Evolutionary conservation across 164 flowering plant genomes (phyloP).

Genomic region (Cinnamomum chago): DNA sequence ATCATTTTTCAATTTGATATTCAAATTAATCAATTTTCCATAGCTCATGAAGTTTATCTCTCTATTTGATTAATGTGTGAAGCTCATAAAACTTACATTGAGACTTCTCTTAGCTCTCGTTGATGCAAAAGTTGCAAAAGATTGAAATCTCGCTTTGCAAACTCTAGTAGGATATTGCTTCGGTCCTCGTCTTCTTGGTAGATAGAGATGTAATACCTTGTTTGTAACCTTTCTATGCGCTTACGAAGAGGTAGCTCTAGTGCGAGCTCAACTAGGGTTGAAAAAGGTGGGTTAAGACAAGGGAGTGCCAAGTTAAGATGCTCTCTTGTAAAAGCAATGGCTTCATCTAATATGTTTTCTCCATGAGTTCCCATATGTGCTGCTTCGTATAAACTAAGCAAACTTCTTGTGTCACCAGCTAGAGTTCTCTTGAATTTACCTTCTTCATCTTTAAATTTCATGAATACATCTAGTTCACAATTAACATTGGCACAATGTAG

Average conservation of each 20-base stretch:
- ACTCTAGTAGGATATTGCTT: conserved; percentile 4
- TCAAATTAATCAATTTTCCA: too few species aligned
- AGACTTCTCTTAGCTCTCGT: conserved; percentile 15
- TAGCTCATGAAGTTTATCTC: too few species aligned
- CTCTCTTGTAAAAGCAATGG: conserved; percentile 19
- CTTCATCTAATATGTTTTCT: conserved; percentile 26
- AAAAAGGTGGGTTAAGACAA: neutral
- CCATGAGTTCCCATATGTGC: conserved; percentile 18
- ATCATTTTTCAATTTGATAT: too few species aligned
- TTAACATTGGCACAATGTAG: neutral
- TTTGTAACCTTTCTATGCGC: conserved; percentile 14
- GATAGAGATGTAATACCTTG: conserved; percentile 11
- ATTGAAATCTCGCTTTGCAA: conserved; percentile 15
- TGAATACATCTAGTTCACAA: conserved; percentile 7
- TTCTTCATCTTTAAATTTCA: conserved; percentile 23
- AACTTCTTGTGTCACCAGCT: conserved; percentile 7
- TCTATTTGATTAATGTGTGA: neutral
- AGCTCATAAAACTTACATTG: conserved; percentile 11
- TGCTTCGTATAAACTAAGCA: conserved; percentile 24
- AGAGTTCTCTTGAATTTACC: conserved; percentile 28
- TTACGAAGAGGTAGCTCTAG: conserved; percentile 12
- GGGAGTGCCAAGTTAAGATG: conserved; percentile 5
- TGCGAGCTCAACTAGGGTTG: conserved; percentile 11
- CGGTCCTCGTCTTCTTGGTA: conserved; percentile 9
- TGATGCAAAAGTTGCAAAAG: conserved; percentile 18